Evolutionary conservation across 169 alveolate species (phyloP).

Genomic region (Plasmodium vinckei): DNA sequence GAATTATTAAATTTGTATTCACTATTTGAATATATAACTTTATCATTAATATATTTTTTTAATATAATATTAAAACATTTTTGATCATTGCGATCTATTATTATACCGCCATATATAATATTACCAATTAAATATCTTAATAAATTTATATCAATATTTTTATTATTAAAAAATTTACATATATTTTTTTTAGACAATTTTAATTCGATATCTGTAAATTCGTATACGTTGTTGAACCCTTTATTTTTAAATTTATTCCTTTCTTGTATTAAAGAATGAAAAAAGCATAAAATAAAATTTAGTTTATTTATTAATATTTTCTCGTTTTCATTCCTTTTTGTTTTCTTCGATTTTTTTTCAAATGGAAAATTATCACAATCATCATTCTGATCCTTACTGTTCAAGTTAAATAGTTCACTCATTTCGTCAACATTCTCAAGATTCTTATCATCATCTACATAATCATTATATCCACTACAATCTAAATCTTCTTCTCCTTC

Average conservation of each 20-base stretch:
- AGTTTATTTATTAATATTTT: conserved; percentile 51
- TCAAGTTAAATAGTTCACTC: background rate
- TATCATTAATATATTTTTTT: conserved; percentile 61
- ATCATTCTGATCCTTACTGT: background rate
- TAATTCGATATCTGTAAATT: conserved; percentile 73
- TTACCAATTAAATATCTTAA: conserved; percentile 68
- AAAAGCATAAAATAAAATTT: conserved; percentile 63
- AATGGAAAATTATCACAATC: background rate
- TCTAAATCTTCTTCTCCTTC: background rate
- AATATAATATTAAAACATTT: conserved; percentile 62
- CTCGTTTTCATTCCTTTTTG: conserved; percentile 41
- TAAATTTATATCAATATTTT: conserved; percentile 63
- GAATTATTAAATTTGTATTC: conserved; percentile 45
- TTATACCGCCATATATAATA: conserved; percentile 73
- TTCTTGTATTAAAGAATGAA: conserved; percentile 73
- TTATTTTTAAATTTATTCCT: conserved; percentile 69
- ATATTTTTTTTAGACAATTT: conserved; percentile 54
- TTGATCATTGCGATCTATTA: conserved; percentile 66
- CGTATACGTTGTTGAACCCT: conserved; percentile 58
- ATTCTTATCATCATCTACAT: background rate
- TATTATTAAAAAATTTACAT: conserved; percentile 40
- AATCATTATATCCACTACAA: background rate
- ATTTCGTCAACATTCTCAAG: background rate
- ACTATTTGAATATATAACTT: conserved; percentile 51
- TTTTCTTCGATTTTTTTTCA: background rate